Percentiles rank a stretch among this genome's conserved stretches.
phyloP scores from a whole-genome alignment of 2,329 filamentous ascomycete genomes.

The Exophiala alcalophila region DNA sequence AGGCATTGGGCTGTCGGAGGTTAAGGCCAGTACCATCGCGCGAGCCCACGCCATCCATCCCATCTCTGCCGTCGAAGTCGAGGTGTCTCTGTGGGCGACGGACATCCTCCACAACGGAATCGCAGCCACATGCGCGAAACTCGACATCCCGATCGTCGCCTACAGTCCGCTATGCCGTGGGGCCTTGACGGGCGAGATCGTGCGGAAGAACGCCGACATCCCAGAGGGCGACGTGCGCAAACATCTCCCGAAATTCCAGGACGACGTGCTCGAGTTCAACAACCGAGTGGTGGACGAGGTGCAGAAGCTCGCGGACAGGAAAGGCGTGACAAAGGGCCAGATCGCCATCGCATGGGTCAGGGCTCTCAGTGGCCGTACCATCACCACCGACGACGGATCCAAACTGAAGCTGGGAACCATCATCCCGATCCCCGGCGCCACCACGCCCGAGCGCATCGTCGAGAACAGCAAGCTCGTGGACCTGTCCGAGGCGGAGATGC shows the following conservation, averaged over 20 bases:
- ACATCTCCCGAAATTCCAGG: conserved; percentile 49
- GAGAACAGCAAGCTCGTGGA: conserved; percentile 43
- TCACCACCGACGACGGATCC: conserved; percentile 22
- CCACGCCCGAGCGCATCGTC: conserved; percentile 37
- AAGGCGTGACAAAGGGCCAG: conserved; percentile 46
- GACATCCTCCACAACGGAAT: conserved; percentile 59
- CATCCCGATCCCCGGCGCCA: conserved; percentile 46
- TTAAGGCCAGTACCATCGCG: conserved; percentile 46
- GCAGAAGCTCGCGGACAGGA: conserved; percentile 44
- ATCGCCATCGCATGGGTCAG: conserved; percentile 51
- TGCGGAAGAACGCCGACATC: conserved; percentile 48
- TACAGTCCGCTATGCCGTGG: conserved; percentile 61
- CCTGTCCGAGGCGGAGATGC: conserved; percentile 49
- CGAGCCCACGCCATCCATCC: conserved; percentile 52
- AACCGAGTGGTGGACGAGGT: conserved; percentile 48
- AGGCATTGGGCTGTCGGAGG: conserved; percentile 44
- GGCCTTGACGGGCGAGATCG: conserved; percentile 48
- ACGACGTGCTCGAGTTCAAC: conserved; percentile 51
- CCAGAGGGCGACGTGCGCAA: conserved; percentile 47
- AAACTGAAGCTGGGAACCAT: conserved; percentile 29
- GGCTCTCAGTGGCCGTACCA: conserved; percentile 37
- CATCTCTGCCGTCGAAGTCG: conserved; percentile 59
- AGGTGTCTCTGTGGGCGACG: conserved; percentile 57
- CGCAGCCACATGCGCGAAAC: conserved; percentile 53
- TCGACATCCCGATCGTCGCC: conserved; percentile 57